Percentiles rank a stretch among this genome's conserved stretches.
Evolutionary conservation across 2,329 filamentous ascomycete species (phyloP).

Genomic region (Ophiostoma fasciatum): DNA sequence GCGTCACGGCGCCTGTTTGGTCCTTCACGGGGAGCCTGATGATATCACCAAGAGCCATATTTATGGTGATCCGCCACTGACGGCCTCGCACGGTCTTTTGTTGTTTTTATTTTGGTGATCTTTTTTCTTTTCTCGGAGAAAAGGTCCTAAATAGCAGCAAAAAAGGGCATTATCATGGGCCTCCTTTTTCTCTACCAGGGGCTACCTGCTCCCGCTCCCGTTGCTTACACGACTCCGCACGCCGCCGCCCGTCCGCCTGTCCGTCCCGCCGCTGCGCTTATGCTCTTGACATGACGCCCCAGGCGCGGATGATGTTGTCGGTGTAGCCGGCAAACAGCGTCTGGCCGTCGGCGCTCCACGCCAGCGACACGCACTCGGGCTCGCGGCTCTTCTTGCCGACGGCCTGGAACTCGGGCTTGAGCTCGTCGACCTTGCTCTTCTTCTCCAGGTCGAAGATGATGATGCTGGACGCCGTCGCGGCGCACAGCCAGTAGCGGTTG

Average conservation of each 20-base stretch:
- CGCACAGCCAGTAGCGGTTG: constrained; percentile 99
- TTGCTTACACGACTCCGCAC: constrained; percentile 3
- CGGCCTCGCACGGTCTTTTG: too few species aligned
- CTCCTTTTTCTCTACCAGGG: constrained; percentile 6
- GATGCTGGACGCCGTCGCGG: constrained; percentile 91
- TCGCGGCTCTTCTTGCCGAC: constrained; percentile 98
- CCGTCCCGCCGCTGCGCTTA: too few species aligned
- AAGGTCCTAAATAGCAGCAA: constrained; percentile 3
- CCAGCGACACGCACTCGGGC: constrained; percentile 93
- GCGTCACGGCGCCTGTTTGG: too few species aligned
- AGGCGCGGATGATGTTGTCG: constrained; percentile 96
- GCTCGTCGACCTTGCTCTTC: constrained; percentile 99
- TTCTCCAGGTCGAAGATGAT: constrained; percentile 99
- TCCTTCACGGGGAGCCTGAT: too few species aligned
- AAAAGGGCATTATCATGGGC: constrained; percentile 5
- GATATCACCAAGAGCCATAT: background rate
- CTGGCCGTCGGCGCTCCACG: constrained; percentile 97
- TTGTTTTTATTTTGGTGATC: constrained; percentile 3
- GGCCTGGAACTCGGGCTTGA: constrained; percentile 94
- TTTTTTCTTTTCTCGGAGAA: background rate
- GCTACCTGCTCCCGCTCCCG: constrained; percentile 3
- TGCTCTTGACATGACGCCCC: constrained; percentile 93
- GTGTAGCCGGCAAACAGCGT: constrained; percentile 99
- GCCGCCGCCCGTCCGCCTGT: too few species aligned
- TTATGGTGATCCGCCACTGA: too few species aligned